Evolutionary conservation across 257 asterid species (phyloP).

Genomic region (Avicennia marina): DNA sequence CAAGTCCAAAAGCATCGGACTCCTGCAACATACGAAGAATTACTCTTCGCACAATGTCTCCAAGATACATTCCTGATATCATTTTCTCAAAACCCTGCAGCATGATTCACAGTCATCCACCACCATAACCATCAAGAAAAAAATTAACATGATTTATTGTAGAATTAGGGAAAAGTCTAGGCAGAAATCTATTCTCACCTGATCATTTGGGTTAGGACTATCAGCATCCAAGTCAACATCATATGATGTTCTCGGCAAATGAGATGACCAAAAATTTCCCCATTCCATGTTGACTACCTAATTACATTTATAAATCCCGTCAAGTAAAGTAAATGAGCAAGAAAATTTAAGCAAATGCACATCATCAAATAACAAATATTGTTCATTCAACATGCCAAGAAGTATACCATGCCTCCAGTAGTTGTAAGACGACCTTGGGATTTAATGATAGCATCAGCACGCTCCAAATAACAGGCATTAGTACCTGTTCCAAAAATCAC

Average conservation of each 20-base stretch:
- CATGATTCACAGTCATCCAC: background rate
- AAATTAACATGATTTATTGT: too few relatives aligned
- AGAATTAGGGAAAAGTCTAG: background rate
- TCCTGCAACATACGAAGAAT: constrained; percentile 69
- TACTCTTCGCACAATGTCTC: constrained; percentile 85
- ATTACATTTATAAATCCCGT: background rate
- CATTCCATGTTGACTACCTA: constrained; percentile 94
- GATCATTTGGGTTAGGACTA: constrained; percentile 80
- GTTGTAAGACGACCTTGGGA: constrained; percentile 73
- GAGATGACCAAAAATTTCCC: constrained; percentile 96
- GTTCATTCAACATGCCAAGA: constrained; percentile 36
- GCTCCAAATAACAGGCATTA: constrained; percentile 89
- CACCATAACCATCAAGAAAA: background rate
- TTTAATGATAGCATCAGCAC: constrained; percentile 77
- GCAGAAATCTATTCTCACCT: constrained; percentile 29
- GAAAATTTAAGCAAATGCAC: background rate
- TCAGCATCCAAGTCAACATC: constrained; percentile 74
- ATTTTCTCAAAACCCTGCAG: constrained; percentile 62
- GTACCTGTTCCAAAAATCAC: constrained; percentile 89
- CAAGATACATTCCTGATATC: constrained; percentile 94
- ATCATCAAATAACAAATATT: background rate
- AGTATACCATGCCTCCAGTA: constrained; percentile 66
- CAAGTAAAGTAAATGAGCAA: background rate
- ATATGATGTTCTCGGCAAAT: constrained; percentile 77
- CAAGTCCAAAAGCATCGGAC: constrained; percentile 54